Base-by-base conservation (phyloP, 1,284 basidiomycete genomes). In the Testicularia cyperi region DNA sequence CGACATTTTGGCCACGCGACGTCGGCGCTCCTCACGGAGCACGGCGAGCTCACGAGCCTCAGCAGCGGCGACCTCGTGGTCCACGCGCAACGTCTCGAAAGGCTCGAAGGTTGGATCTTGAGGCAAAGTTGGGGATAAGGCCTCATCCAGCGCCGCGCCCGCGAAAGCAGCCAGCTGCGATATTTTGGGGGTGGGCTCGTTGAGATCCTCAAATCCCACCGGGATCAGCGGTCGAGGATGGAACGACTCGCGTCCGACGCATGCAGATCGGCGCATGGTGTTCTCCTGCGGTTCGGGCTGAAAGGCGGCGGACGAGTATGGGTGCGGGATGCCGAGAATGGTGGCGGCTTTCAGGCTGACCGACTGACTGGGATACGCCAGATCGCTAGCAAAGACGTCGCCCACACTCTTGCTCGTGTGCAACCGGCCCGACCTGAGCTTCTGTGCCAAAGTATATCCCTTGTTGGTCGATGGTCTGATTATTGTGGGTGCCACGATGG, bases 1-100 rank as follows among this genome's bases (percentile, higher is more conserved):
- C 25, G 56, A 56, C 49, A 70, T 62, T 38, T 70, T 70, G 25
- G 58, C 63, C 12, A 70, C 45, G 18, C 51, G 49, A 24, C 54
- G 46, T 15, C 66, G 44, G 10, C 66, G 57, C 29, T 66, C 68
- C 7, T 65, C 65, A 27, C 65, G 44, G 12, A 43, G 40, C 22
- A 40, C 45, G 7, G 52, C 48, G 5, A 52, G 19, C 33, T 51
- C 45, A 20, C 51, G 45, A 28, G 51, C 41, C 29, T 61, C 57
- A 0, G 51, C 49, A 16, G 38, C 27, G 36, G 37, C 51, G 13
- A 46, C 29, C n/a, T 26, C 51, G 15, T 41, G 57, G 12, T 53
- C 45, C 12, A 52, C 30, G 8, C 44, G 43, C 15, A 43, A 38
- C 12, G 32, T 34, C 19, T 44, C 41, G 18, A 53, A 42, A 13